Evolutionary conservation across 805 yeast genomes (phyloP).

Genomic region (Schwanniomyces pseudopolymorphus): DNA sequence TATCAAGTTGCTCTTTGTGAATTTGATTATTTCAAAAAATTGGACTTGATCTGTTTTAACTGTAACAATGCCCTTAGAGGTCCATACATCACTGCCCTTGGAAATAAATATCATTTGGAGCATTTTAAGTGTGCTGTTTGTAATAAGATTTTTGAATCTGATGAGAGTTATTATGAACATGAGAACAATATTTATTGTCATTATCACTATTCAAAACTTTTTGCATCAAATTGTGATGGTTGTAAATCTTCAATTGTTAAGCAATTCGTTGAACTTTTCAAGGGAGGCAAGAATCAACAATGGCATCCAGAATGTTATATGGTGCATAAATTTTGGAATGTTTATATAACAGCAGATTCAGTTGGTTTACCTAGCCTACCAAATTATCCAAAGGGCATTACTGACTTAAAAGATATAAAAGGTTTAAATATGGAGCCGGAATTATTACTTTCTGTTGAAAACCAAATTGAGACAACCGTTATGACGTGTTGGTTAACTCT

Average conservation of each 20-base stretch:
- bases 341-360: constrained; percentile 62
- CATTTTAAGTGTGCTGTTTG: constrained; percentile 93
- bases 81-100: constrained; percentile 90
- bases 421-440: constrained; percentile 33
- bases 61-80: constrained; percentile 88
- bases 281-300: constrained; percentile 89
- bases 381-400: constrained; percentile 8
- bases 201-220: constrained; percentile 81
- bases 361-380: constrained; percentile 43
- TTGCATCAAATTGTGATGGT: constrained; percentile 90
- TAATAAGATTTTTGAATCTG: constrained; percentile 79
- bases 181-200: constrained; percentile 83
- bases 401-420: constrained; percentile 10
- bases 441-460: constrained; percentile 58
- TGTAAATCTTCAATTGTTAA: constrained; percentile 88
- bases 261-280: constrained; percentile 88
- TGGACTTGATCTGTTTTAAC: constrained; percentile 80
- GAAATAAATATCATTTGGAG: constrained; percentile 88
- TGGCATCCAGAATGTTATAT: constrained; percentile 99
- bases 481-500: constrained; percentile 81
- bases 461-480: constrained; percentile 55
- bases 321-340: constrained; percentile 97
- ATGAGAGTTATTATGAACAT: constrained; percentile 90
- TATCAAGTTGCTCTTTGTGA: constrained; percentile 70
- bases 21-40: constrained; percentile 83